Evolutionary conservation across 257 asterid genomes (phyloP).

Genomic region (Fraxinus anomala): DNA sequence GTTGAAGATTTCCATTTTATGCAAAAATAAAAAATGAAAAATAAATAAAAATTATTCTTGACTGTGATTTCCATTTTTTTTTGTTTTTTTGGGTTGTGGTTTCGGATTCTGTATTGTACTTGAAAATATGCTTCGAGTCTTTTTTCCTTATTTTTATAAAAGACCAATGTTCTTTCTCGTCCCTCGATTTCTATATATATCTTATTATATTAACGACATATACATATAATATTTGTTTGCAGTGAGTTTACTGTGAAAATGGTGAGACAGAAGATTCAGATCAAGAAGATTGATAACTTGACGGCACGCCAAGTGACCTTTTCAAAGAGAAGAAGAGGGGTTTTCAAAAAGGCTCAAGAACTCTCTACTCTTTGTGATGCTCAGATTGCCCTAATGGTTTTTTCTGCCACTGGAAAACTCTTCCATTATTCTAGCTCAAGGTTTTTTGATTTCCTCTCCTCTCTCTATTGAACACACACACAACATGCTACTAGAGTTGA

Average conservation of each 20-base stretch:
- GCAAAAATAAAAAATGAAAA: too few relatives aligned
- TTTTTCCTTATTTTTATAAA: neutral
- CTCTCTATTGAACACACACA: neutral
- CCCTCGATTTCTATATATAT: neutral
- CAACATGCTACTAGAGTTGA: neutral
- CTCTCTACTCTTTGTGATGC: conserved; percentile 32
- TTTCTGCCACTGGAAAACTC: conserved; percentile 49
- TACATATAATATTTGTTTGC: neutral
- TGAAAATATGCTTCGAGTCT: neutral
- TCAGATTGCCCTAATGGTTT: conserved; percentile 39
- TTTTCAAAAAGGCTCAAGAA: conserved; percentile 51
- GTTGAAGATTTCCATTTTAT: too few relatives aligned
- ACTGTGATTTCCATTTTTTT: too few relatives aligned
- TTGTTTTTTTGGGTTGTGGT: too few relatives aligned
- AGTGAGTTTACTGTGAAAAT: conserved; percentile 16
- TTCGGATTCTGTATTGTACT: conserved; percentile 10
- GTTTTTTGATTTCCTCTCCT: conserved; percentile 19
- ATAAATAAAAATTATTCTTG: too few relatives aligned
- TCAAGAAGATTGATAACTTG: conserved; percentile 50
- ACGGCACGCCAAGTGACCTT: conserved; percentile 48
- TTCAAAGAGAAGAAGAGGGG: conserved; percentile 52
- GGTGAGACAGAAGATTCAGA: conserved; percentile 50
- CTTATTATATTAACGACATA: neutral
- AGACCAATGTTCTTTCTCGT: neutral
- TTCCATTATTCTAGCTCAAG: conserved; percentile 45